Evolutionary conservation across 2,329 filamentous ascomycete species (phyloP), one percentile per base, ranked within the genome.

Genomic region (Hymenoscyphus fraxineus): DNA sequence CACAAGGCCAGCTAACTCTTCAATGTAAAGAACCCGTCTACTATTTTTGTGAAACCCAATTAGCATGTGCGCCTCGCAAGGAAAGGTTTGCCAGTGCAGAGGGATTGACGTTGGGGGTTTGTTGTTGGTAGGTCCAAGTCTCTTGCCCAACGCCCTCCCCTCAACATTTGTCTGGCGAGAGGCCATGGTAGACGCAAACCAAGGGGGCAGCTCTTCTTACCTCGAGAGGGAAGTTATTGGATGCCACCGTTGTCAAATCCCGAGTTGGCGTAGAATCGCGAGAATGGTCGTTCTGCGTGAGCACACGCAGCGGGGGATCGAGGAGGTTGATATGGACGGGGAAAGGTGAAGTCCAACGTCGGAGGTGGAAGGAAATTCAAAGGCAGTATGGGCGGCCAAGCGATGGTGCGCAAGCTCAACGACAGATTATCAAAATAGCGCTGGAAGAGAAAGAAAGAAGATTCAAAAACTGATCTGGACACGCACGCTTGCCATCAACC

Each of bases 401-500:
- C 69, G 67, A 70, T 66, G 54, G 66, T 68, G 68, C 67, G 66
- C 65, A 62, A 67, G 62, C 67, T 68, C 67, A 67, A 70, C 66
- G 68, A 64, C 67, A 61, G 63, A 60, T 66, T 65, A 62, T 65
- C 60, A 66, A 69, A 69, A 70, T 66, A 69, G 62, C 66, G 66
- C 66, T 65, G 61, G 62, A 65, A 58, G 63, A 68, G 67, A 72
- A 71, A 65, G 67, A 70, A 71, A 71, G 62, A 68, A 63, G 59
- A 65, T 60, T 65, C 62, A 59, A 67, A 59, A 57, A 66, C 60
- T 67, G 64, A 64, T 63, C 54, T 55, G 40, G 59, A 59, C 68
- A 68, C 68, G 66, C 64, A 62, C 64, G 65, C 71, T 71, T 65
- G 67, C 71, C 71, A 72, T 72, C 68, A 69, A 72, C 63, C 66